Conservation (phyloP, 306 rosid genomes). For the Heteromeles arbutifolia region DNA sequence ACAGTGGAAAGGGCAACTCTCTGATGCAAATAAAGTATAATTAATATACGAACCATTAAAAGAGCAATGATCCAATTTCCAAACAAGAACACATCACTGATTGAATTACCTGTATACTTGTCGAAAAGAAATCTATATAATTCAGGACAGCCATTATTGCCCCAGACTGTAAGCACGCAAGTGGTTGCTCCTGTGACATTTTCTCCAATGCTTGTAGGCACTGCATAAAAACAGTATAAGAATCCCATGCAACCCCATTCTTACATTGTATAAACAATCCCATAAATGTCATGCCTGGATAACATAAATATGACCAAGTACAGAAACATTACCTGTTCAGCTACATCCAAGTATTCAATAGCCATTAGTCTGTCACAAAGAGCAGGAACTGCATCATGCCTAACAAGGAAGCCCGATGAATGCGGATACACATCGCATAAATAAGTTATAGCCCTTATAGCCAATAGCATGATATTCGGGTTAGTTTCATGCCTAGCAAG, state of each 20-base stretch:
- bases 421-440: slow-evolving; percentile 81
- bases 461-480: slow-evolving; percentile 68
- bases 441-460: slow-evolving; percentile 91
- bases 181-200: slow-evolving; percentile 93
- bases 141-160: slow-evolving; percentile 86
- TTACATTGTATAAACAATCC: not conserved
- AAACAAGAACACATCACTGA: not conserved
- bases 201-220: slow-evolving; percentile 97
- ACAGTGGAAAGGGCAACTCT: slow-evolving; percentile 93
- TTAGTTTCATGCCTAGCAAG: slow-evolving; percentile 60
- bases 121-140: slow-evolving; percentile 86
- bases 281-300: not conserved
- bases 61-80: not conserved
- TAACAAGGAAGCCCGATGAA: slow-evolving; percentile 68
- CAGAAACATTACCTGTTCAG: slow-evolving; percentile 69
- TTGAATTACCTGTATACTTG: slow-evolving; percentile 70
- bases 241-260: slow-evolving; percentile 8
- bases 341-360: slow-evolving; percentile 85
- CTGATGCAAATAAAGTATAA: slow-evolving; percentile 31
- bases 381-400: slow-evolving; percentile 78
- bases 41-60: not conserved
- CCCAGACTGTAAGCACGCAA: slow-evolving; percentile 87
- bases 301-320: slow-evolving; percentile 12
- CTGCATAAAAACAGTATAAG: slow-evolving; percentile 35
- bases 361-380: slow-evolving; percentile 74